These are phyloP conservation scores for Mimosa bimucronata DNA, from an alignment of 306 rosid genomes.

Conservation along the genomic window DNA sequence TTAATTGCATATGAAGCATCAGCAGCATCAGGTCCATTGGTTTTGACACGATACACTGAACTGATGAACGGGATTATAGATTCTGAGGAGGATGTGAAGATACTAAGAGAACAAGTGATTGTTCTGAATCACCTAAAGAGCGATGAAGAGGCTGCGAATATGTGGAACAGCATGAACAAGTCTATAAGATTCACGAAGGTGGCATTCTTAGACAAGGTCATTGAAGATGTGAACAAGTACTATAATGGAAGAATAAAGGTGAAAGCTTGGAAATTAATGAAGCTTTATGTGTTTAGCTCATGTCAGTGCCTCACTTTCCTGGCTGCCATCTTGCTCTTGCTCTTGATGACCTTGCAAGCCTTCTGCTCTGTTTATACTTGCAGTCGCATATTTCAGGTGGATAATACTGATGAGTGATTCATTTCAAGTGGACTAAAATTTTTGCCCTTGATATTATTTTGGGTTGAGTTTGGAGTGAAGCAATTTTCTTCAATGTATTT, in stretches of 20 bases:
- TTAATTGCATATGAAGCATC: constrained; percentile 81
- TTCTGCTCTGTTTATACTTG: constrained; percentile 48
- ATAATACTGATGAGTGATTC: background rate
- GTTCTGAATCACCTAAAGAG: constrained; percentile 70
- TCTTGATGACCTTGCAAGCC: constrained; percentile 53
- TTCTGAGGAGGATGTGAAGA: constrained; percentile 61
- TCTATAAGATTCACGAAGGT: constrained; percentile 70
- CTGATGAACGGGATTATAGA: constrained; percentile 81
- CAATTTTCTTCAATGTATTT: background rate
- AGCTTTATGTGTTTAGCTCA: constrained; percentile 58
- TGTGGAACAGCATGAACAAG: constrained; percentile 82
- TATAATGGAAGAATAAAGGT: constrained; percentile 65
- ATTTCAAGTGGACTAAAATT: background rate
- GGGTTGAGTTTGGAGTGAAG: background rate
- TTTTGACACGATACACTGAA: constrained; percentile 70
- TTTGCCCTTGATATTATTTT: background rate
- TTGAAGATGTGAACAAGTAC: constrained; percentile 77
- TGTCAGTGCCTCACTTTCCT: constrained; percentile 67
- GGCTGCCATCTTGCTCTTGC: constrained; percentile 57
- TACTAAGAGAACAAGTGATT: constrained; percentile 59
- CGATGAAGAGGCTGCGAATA: constrained; percentile 60
- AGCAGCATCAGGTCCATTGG: constrained; percentile 61
- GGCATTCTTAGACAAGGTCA: constrained; percentile 62
- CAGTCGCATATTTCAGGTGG: constrained; percentile 27
- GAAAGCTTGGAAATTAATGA: constrained; percentile 49